These are phyloP conservation scores for Tetraselmis striata DNA, from an alignment of 139 green algal species.

Conservation along the genomic window DNA sequence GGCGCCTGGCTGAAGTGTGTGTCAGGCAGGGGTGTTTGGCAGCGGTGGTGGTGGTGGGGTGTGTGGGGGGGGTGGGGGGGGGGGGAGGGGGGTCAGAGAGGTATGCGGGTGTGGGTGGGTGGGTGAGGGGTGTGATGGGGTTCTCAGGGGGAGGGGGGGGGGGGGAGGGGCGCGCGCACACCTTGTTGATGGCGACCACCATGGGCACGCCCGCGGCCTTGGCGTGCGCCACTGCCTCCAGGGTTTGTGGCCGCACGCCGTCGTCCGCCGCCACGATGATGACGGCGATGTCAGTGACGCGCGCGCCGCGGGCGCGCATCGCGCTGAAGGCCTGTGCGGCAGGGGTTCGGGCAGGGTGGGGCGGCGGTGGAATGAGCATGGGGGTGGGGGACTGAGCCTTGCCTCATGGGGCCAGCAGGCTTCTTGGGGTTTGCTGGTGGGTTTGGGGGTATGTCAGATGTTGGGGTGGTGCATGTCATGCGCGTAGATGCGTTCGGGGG, in stretches of 20 bases:
- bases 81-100: too few relatives aligned
- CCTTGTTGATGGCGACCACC: constrained; percentile 78
- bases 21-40: too few relatives aligned
- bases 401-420: neutral
- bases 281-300: constrained; percentile 94
- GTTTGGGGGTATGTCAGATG: too few relatives aligned
- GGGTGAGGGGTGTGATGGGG: constrained; percentile 26
- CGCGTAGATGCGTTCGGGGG: neutral
- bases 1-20: too few relatives aligned
- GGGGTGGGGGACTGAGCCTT: neutral
- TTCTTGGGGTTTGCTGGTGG: too few relatives aligned
- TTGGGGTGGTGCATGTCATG: too few relatives aligned
- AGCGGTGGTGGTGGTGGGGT: too few relatives aligned
- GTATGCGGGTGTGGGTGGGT: neutral
- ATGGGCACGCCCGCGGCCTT: constrained; percentile 88
- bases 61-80: too few relatives aligned
- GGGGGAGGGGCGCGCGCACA: neutral
- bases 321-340: constrained; percentile 84
- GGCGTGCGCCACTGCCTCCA: constrained; percentile 89
- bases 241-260: constrained; percentile 91
- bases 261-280: constrained; percentile 97
- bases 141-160: too few relatives aligned
- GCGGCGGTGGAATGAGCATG: neutral
- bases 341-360: neutral
- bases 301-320: constrained; percentile 85